Base-by-base conservation (phyloP, 78 protist species). In the Dictyostelium purpureum region DNA sequence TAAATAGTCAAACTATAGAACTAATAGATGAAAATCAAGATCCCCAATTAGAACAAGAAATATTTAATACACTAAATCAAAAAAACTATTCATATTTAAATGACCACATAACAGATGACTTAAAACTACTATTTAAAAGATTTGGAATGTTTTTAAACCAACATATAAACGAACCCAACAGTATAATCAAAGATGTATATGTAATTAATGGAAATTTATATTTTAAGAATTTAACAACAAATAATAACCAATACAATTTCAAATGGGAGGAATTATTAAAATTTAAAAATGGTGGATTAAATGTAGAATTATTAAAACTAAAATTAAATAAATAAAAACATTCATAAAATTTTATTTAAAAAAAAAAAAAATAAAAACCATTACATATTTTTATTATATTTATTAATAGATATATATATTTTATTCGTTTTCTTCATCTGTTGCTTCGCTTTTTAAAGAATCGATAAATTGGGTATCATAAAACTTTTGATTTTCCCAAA, bases 211-310 rank as follows among this genome's bases (percentile, higher is more conserved):
- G 91, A 14, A 19, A 85, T 73, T 69, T 75, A 40, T 43, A 35
- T 14, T 85, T 85, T 45, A 74, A 54, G 40, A 24, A 42, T 33
- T 31, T 85, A 37, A 56, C 83, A n/a, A 38, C 70, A 43, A 24
- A 38, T 12, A 38, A 33, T 33, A 35, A 35, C 2, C 10, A 16
- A 10, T 2, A 38, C 33, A 73, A 31, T 51, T 33, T 85, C 9
- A 9, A 70, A 28, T 85, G 91, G 91, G 21, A 38, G 6, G 14
- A 16, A 19, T 16, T 85, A 14, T 19, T 43, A 40, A 1, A 33
- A 11, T 85, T 85, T 47, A 85, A 65, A 40, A 85, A 85, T 73
- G 91, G 91, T 59, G 91, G 91, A 14, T 12, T 85, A 45, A 6
- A 35, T 33, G 91, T 85, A 21, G 76, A 85, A 73, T 51, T 85